Evolutionary conservation across 768 basidiomycete species (phyloP).

Genomic region (Cyathus striatus): DNA sequence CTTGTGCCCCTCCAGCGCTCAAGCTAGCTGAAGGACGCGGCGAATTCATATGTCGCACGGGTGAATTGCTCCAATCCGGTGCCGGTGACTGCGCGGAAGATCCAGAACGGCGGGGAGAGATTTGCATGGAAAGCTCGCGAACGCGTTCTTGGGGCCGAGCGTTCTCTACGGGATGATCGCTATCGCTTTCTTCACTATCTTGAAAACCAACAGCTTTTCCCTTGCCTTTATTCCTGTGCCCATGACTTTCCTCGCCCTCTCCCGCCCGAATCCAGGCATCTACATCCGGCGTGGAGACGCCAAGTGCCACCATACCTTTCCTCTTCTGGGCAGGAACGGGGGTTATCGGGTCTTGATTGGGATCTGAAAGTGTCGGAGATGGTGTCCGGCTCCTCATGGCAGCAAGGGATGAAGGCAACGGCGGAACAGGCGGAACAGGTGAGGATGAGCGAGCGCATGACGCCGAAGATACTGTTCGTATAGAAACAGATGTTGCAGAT

Average conservation of each 20-base stretch:
- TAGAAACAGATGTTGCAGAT: too few relatives aligned
- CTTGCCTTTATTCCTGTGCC: constrained; percentile 21
- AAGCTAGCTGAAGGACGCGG: constrained; percentile 1
- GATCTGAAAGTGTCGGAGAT: constrained; percentile 36
- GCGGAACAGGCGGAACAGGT: constrained; percentile 14
- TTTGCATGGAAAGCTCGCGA: constrained; percentile 41
- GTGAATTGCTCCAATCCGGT: constrained; percentile 34
- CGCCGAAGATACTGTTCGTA: constrained; percentile 10
- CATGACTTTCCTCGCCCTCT: constrained; percentile 19
- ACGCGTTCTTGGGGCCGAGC: constrained; percentile 14
- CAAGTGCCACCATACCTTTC: constrained; percentile 26
- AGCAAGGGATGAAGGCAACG: constrained; percentile 6
- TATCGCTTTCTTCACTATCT: constrained; percentile 18
- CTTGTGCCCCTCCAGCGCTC: constrained; percentile 37
- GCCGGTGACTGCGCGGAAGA: constrained; percentile 11
- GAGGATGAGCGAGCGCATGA: constrained; percentile 7
- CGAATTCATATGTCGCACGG: constrained; percentile 21
- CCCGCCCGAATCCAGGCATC: constrained; percentile 45
- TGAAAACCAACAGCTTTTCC: constrained; percentile 46
- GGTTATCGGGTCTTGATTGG: constrained; percentile 24
- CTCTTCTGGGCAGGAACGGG: constrained; percentile 23
- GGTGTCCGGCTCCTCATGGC: constrained; percentile 24
- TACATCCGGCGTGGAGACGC: constrained; percentile 50
- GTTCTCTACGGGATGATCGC: constrained; percentile 6
- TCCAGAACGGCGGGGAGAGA: constrained; percentile 46